Percentiles rank a stretch among this genome's conserved stretches.
These are phyloP conservation scores for Fusarium anthophilum DNA, from an alignment of 2,329 filamentous ascomycete genomes.

Conservation along the genomic window DNA sequence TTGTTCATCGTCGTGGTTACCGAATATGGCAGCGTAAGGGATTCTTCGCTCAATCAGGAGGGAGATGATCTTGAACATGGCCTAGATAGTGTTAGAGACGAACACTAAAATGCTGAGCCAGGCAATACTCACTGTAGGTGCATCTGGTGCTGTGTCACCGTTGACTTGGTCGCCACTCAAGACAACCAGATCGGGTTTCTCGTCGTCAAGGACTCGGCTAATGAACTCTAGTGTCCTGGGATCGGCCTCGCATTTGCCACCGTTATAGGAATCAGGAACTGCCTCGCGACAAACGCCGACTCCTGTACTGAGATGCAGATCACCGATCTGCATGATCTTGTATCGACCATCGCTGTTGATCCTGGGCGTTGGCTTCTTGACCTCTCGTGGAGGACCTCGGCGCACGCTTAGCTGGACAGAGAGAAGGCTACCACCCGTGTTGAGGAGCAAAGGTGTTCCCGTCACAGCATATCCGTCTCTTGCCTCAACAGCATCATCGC, in stretches of 20 bases:
- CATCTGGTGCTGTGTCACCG: conserved; percentile 89
- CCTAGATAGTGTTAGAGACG: conserved; percentile 54
- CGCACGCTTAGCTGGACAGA: conserved; percentile 82
- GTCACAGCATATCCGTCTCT: conserved; percentile 85
- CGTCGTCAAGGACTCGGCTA: conserved; percentile 82
- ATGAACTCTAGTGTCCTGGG: conserved; percentile 92
- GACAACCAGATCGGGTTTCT: conserved; percentile 92
- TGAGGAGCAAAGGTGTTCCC: conserved; percentile 77
- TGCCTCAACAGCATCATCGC: conserved; percentile 90
- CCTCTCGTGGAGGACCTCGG: conserved; percentile 71
- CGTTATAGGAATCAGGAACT: conserved; percentile 76
- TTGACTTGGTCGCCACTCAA: conserved; percentile 96
- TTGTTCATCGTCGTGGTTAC: conserved; percentile 96
- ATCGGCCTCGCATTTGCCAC: conserved; percentile 88
- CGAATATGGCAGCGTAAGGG: conserved; percentile 93
- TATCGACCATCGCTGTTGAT: conserved; percentile 92
- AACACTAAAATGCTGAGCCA: not conserved
- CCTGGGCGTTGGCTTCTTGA: conserved; percentile 75
- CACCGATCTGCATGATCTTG: conserved; percentile 97
- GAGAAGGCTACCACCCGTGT: conserved; percentile 67
- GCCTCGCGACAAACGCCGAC: conserved; percentile 86
- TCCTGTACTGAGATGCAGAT: conserved; percentile 92
- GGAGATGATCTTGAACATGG: conserved; percentile 92
- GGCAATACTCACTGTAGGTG: conserved; percentile 74
- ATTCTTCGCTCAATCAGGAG: conserved; percentile 87